Conservation (phyloP, 139 green algal species). For the Tetraselmis striata region DNA sequence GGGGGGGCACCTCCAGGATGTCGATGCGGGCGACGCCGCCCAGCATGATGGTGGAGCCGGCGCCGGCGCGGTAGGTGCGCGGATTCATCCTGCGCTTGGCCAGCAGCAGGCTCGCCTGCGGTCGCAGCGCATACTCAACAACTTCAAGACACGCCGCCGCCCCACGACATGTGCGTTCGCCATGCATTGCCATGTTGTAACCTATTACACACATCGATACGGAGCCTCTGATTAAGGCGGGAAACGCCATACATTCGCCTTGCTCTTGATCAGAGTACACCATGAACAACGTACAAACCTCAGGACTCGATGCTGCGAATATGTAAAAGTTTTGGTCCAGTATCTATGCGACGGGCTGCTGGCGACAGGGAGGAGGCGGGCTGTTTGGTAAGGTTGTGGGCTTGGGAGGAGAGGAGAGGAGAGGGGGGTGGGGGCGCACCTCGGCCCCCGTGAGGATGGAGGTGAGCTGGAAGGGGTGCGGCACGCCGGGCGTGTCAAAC, state of each 20-base stretch:
- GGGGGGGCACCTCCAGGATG: slow-evolving; percentile 37
- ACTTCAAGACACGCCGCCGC: too few species aligned
- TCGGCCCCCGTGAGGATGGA: slow-evolving; percentile 63
- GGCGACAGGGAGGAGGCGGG: neutral
- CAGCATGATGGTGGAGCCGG: slow-evolving; percentile 68
- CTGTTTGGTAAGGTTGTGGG: neutral
- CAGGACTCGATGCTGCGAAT: too few species aligned
- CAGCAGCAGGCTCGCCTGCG: slow-evolving; percentile 61
- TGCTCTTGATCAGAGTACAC: too few species aligned
- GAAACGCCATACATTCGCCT: too few species aligned
- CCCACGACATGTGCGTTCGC: too few species aligned
- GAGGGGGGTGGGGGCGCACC: slow-evolving; percentile 17
- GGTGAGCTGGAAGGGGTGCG: slow-evolving; percentile 81
- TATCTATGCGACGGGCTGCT: too few species aligned
- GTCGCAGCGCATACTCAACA: too few species aligned
- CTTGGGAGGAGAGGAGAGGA: slow-evolving; percentile 11
- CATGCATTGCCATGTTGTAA: too few species aligned
- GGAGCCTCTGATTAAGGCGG: too few species aligned
- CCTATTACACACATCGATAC: too few species aligned
- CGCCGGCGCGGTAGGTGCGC: slow-evolving; percentile 76
- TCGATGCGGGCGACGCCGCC: slow-evolving; percentile 88
- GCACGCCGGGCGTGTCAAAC: slow-evolving; percentile 93
- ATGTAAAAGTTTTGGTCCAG: too few species aligned
- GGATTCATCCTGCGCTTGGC: slow-evolving; percentile 60
- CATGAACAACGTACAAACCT: too few species aligned